Conservation (phyloP, 345 rosid genomes). For the Eucalyptus erythrocorys region DNA sequence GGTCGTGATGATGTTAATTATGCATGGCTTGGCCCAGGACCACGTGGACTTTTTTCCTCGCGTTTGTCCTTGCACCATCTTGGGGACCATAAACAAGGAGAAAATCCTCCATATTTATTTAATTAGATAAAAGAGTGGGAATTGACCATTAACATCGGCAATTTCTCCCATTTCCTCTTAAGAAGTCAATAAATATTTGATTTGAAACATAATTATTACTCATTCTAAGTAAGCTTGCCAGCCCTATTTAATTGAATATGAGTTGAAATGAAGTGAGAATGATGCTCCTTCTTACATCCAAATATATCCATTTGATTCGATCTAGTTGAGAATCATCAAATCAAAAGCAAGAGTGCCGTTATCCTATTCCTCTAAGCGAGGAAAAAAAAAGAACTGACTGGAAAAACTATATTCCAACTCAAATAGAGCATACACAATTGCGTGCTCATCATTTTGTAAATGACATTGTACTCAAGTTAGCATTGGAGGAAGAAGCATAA, state of each 20-base stretch:
- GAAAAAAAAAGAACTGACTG: rapidly evolving
- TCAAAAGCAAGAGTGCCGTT: background rate
- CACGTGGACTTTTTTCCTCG: background rate
- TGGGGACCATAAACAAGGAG: background rate
- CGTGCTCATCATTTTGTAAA: background rate
- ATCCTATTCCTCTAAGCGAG: background rate
- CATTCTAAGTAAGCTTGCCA: background rate
- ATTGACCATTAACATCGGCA: background rate
- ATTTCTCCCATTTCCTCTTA: background rate
- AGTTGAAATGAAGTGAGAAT: background rate
- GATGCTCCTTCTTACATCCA: background rate
- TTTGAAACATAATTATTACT: background rate
- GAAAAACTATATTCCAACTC: background rate
- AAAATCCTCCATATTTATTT: background rate
- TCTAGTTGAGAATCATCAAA: background rate
- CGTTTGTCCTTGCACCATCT: background rate
- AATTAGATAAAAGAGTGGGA: background rate
- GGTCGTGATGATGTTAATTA: background rate
- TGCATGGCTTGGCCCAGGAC: background rate
- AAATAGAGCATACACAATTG: background rate
- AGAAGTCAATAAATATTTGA: background rate
- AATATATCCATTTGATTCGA: background rate
- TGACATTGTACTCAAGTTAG: background rate
- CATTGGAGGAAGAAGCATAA: background rate
- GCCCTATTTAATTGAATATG: background rate